Conservation (phyloP, 768 basidiomycete species). For the Collybiopsis confluens region DNA sequence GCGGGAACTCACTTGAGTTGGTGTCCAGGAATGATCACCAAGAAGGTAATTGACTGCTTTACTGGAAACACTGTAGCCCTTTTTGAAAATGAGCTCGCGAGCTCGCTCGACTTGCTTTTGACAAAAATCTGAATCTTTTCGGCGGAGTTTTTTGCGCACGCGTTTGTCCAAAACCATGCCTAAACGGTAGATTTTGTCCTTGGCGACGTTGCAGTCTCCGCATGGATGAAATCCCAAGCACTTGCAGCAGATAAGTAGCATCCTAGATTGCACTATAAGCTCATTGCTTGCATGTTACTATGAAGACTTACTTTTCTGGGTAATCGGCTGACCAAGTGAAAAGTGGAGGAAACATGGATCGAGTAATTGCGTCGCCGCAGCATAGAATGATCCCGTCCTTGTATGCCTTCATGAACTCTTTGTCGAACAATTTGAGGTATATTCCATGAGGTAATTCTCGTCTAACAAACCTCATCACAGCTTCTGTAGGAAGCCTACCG, state of each 20-base stretch:
- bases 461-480: conserved; percentile 17
- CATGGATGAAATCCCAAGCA: conserved; percentile 15
- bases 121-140: not conserved
- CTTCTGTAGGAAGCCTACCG: conserved; percentile 7
- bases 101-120: not conserved
- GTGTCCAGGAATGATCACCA: not conserved
- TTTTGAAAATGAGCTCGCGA: not conserved
- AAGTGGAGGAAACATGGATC: conserved; percentile 27
- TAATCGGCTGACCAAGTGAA: conserved; percentile 37
- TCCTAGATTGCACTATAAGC: conserved; percentile 19
- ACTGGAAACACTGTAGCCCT: not conserved
- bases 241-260: conserved; percentile 19
- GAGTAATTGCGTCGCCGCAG: conserved; percentile 26
- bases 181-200: not conserved
- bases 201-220: too few species aligned
- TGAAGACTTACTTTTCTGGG: conserved; percentile 32
- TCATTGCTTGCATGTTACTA: not conserved
- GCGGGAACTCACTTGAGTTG: not conserved
- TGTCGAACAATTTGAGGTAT: conserved; percentile 23
- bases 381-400: conserved; percentile 26
- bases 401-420: conserved; percentile 29
- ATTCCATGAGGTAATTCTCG: conserved; percentile 16
- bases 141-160: not conserved
- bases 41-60: not conserved
- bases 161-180: not conserved